phyloP scores from a whole-genome alignment of 2,329 filamentous ascomycete genomes.

The Colletotrichum tamarilloi region DNA sequence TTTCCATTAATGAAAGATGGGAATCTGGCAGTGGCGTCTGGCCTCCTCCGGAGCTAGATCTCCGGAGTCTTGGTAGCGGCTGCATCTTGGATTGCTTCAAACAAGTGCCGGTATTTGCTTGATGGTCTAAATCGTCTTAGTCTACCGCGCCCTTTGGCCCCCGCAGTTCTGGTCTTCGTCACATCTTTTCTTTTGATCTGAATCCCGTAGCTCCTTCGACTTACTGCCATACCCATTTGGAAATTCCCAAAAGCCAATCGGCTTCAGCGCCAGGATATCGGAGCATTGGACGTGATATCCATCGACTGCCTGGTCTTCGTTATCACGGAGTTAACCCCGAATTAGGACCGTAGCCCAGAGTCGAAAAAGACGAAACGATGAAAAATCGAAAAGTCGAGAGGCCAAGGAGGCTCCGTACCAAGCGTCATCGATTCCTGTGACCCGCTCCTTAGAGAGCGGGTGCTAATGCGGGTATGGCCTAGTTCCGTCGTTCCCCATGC shows the following conservation, averaged over 20 bases:
- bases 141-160: background rate
- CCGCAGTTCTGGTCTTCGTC: background rate
- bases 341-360: background rate
- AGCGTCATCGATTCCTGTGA: slow-evolving; percentile 14
- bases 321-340: background rate
- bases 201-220: background rate
- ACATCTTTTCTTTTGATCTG: background rate
- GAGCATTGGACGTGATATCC: background rate
- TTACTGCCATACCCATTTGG: background rate
- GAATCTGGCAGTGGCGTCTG: background rate
- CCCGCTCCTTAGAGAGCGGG: background rate
- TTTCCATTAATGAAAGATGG: background rate
- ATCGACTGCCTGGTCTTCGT: background rate
- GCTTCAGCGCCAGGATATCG: background rate
- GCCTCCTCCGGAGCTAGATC: background rate
- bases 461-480: background rate
- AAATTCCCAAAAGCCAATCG: background rate
- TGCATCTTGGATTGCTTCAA: background rate
- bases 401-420: background rate
- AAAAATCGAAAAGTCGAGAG: background rate
- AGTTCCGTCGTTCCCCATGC: background rate
- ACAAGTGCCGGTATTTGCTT: background rate
- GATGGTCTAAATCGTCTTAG: background rate
- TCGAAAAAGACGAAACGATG: background rate
- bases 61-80: background rate